These are phyloP conservation scores for Nakazawaea peltata DNA, from an alignment of 805 yeast genomes.

Conservation along the genomic window DNA sequence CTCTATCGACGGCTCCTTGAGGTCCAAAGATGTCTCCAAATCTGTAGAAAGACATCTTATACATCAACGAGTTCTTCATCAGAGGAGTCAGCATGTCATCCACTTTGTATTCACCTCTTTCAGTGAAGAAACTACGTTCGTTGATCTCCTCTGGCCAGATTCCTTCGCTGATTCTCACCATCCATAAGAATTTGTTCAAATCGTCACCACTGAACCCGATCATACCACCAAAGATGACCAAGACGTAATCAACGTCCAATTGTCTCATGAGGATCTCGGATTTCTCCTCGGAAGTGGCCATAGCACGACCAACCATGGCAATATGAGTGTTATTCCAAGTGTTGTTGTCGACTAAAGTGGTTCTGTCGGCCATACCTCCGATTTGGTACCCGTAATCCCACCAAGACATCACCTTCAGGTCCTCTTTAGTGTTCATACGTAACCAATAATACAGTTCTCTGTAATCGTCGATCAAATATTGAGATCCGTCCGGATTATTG, in stretches of 20 bases:
- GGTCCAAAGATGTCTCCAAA: conserved; percentile 65
- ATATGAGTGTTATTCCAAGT: conserved; percentile 99
- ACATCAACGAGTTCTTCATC: conserved; percentile 87
- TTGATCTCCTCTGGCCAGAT: conserved; percentile 98
- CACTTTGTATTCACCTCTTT: conserved; percentile 80
- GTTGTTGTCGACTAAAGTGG: conserved; percentile 96
- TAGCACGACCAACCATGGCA: conserved; percentile 98
- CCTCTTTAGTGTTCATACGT: conserved; percentile 95
- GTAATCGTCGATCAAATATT: conserved; percentile 84
- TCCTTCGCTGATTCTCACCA: conserved; percentile 98
- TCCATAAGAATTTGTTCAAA: conserved; percentile 94
- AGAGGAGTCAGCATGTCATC: conserved; percentile 76
- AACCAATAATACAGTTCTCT: conserved; percentile 99
- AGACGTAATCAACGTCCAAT: conserved; percentile 91
- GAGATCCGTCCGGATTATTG: conserved; percentile 76
- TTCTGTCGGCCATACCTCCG: conserved; percentile 99
- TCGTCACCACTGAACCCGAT: conserved; percentile 95
- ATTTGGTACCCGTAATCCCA: conserved; percentile 99
- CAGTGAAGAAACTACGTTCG: conserved; percentile 79
- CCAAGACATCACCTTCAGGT: conserved; percentile 96
- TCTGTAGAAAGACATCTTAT: conserved; percentile 88
- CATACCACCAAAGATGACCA: conserved; percentile 90
- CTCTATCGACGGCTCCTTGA: conserved; percentile 61
- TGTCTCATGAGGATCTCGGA: conserved; percentile 83
- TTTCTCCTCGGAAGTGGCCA: conserved; percentile 83